Evolutionary conservation across 345 rosid species (phyloP).

Genomic region (Adansonia digitata): DNA sequence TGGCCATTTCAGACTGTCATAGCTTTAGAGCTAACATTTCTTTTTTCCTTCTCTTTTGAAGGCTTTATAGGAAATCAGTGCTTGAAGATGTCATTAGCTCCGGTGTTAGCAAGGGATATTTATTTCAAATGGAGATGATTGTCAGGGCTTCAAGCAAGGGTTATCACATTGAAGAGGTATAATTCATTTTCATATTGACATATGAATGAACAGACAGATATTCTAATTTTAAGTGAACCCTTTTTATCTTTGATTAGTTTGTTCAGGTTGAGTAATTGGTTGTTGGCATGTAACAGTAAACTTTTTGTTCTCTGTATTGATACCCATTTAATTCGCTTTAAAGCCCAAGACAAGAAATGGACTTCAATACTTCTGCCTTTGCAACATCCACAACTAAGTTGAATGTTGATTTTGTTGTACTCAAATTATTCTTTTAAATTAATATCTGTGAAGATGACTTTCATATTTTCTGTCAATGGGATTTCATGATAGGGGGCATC

Average conservation of each 20-base stretch:
- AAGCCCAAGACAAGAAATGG: not conserved
- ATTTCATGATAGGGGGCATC: not conserved
- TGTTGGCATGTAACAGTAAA: not conserved
- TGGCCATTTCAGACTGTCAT: not conserved
- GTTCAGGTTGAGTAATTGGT: not conserved
- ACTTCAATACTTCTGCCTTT: not conserved
- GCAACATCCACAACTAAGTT: not conserved
- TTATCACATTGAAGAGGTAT: constrained; percentile 89
- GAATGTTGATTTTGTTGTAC: not conserved
- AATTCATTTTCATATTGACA: not conserved
- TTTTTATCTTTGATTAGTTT: not conserved
- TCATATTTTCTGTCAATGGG: not conserved
- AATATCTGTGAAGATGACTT: not conserved
- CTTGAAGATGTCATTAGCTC: constrained; percentile 81
- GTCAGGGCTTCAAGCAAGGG: constrained; percentile 90
- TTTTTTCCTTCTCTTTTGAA: constrained; percentile 24
- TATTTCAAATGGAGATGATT: constrained; percentile 98
- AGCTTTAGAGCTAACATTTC: constrained; percentile 14
- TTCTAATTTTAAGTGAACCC: not conserved
- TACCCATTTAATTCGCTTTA: not conserved
- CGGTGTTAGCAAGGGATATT: constrained; percentile 86
- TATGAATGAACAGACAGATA: not conserved
- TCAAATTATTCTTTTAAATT: not conserved
- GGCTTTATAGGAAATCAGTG: constrained; percentile 76
- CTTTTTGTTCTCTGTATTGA: not conserved